Percentiles rank a stretch among this genome's conserved stretches.
Evolutionary conservation across 2,329 filamentous ascomycete genomes (phyloP).

Genomic region (Talaromyces piceae): DNA sequence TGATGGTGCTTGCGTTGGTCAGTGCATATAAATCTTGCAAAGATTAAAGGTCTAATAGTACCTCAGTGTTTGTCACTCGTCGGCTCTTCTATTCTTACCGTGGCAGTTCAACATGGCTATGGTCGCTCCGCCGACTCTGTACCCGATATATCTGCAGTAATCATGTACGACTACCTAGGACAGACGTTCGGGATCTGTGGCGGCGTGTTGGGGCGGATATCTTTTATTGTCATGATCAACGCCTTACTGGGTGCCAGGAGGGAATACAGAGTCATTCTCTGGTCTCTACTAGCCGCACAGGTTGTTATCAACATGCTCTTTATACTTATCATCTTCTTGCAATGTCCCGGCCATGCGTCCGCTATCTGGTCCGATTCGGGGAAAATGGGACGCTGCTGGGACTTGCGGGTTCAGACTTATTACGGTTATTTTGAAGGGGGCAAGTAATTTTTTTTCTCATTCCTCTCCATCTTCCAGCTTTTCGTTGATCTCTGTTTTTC

Average conservation of each 20-base stretch:
- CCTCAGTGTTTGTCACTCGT: conserved; percentile 14
- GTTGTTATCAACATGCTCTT: conserved; percentile 17
- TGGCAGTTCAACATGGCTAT: conserved; percentile 16
- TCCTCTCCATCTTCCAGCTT: background rate
- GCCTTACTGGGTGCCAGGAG: conserved; percentile 15
- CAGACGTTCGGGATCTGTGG: conserved; percentile 19
- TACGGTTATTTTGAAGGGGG: conserved; percentile 24
- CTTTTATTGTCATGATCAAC: conserved; percentile 20
- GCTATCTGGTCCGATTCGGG: conserved; percentile 15
- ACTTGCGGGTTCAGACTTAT: conserved; percentile 17
- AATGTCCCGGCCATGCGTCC: conserved; percentile 18
- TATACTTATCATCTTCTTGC: conserved; percentile 19
- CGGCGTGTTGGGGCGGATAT: conserved; percentile 16
- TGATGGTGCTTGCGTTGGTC: conserved; percentile 19
- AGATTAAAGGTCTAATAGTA: background rate
- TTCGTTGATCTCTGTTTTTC: background rate
- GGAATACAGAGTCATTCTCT: conserved; percentile 14
- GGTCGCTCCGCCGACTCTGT: conserved; percentile 13
- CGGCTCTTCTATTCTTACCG: conserved; percentile 18
- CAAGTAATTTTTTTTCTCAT: conserved; percentile 7
- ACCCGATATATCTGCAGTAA: conserved; percentile 13
- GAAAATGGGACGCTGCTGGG: conserved; percentile 16
- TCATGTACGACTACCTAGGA: conserved; percentile 20
- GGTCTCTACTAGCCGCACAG: conserved; percentile 17
- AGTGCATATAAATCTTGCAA: conserved; percentile 6